Evolutionary conservation across 1,284 basidiomycete species (phyloP), one percentile per base, ranked within the genome.

Genomic region (Ceratobasidium sp.): DNA sequence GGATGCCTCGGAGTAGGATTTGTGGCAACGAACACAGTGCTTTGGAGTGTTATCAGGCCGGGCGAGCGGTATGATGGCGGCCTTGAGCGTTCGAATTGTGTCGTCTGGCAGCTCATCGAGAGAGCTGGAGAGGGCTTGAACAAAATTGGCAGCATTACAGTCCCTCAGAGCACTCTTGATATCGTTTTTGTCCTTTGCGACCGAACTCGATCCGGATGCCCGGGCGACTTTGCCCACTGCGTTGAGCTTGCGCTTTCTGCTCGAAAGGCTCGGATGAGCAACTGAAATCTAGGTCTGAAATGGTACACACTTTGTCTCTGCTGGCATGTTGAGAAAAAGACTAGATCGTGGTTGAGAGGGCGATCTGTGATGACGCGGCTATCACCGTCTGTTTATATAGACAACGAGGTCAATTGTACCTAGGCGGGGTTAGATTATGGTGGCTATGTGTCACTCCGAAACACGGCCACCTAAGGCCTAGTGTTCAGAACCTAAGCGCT

Each of bases 11-110:
- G 13, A 12, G 28, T 61, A 61, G 15, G 60, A 1, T 5, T 61
- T 61, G 60, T 61, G 60, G 12, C 60, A 40, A 13, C 39, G 26
- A 4, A 61, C 60, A 15, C 60, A 61, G 28, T 61, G 60, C 26
- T 40, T 61, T 13, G 60, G 39, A 3, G 2, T 28, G 10, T 9
- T 15, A 26, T 18, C 60, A 6, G 60, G 23, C 12, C 39, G 7
- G 26, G 33, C 28, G 20, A 61, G 60, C 2, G 60, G 60, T 6
- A 26, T 61, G 4, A 61, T 2, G 26, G 33, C 7, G 15, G 18
- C 28, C 20, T 61, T 61, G 60, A 61, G 60, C 28, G 28, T 20
- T 12, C 33, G 60, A 33, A 33, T 28, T 2, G 26, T 61, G 6
- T 28, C 60, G 28, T n/a, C 10, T 20, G 60, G 15, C 12, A 26